Base-by-base conservation (phyloP, 768 basidiomycete genomes). In the Termitomyces sp. region DNA sequence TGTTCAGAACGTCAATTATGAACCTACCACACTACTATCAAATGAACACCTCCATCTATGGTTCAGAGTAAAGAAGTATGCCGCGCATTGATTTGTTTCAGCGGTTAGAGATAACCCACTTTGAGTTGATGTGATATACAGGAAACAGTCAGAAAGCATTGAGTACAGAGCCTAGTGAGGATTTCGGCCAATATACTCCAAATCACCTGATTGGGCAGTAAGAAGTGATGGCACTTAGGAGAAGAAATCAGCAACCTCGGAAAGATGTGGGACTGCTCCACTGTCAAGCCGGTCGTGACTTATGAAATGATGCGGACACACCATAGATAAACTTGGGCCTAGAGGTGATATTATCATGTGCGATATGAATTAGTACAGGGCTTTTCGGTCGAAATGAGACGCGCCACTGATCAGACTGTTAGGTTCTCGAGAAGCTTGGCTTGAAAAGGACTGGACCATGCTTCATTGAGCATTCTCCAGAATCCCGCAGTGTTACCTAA, bases 191-290 rank as follows among this genome's bases (percentile, higher is more conserved):
- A 37, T 28, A 1, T 8, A 51, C 21, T 7, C 26, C 26, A 40
- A 38, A 38, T 50, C 26, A 14, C 10, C 8, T 19, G 8, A 31
- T 42, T 11, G 23, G 19, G 28, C 37, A 17, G 26, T 9, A 12
- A 28, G n/a, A 48, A 42, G 15, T 37, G 23, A 23, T 44, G 42
- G 17, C 30, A n/a, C 23, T 37, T 19, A 21, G 15, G 42, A 31
- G 15, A 15, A 49, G 50, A 41, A 48, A 38, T 21, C 45, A 31
- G 38, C 58, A 50, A 54, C 58, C 30, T 30, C 54, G 51, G 45
- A 21, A 19, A 53, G 33, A 43, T 31, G 54, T 31, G 55, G 51
- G 47, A 3, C 19, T 17, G 4, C 37, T 33, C 5, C 1, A 28
- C 5, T 15, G n/a, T 42, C 52, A 9, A 15, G 31, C 31, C 53